phyloP scores from a whole-genome alignment of 208 protist species.

The Leishmania mexicana region DNA sequence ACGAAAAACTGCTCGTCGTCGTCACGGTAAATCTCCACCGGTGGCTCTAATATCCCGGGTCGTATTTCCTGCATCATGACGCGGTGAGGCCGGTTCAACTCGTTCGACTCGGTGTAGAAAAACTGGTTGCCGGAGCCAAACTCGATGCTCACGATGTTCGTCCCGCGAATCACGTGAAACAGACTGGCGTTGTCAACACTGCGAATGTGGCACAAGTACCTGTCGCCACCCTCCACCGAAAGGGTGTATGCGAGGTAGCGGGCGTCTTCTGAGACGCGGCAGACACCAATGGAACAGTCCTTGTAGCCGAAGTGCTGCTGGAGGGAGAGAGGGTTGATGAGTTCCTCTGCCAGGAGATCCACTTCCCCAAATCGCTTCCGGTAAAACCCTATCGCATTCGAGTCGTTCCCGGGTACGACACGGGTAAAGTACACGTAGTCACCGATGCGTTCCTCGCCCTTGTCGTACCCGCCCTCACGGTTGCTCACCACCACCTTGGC shows the following conservation, averaged over 20 bases:
- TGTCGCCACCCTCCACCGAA: constrained; percentile 86
- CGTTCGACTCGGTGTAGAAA: constrained; percentile 92
- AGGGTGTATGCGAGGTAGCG: constrained; percentile 91
- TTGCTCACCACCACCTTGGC: constrained; percentile 84
- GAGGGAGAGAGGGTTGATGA: constrained; percentile 87
- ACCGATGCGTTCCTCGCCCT: constrained; percentile 90
- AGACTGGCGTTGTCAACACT: constrained; percentile 89
- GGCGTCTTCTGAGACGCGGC: constrained; percentile 88
- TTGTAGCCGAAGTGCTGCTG: constrained; percentile 92
- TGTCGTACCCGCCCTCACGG: constrained; percentile 90
- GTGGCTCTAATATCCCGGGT: constrained; percentile 79
- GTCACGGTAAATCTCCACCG: constrained; percentile 87
- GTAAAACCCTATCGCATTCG: constrained; percentile 87
- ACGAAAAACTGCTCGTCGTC: constrained; percentile 92
- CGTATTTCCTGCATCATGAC: constrained; percentile 92
- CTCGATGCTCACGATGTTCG: constrained; percentile 92
- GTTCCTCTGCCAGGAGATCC: constrained; percentile 85
- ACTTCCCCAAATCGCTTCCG: constrained; percentile 86
- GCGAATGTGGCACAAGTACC: constrained; percentile 91
- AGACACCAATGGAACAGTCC: constrained; percentile 86
- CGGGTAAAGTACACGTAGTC: constrained; percentile 92
- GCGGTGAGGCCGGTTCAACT: constrained; percentile 82
- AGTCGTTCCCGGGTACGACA: constrained; percentile 68
- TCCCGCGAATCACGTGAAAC: constrained; percentile 91
- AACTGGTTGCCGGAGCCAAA: constrained; percentile 86